Base-by-base conservation (phyloP, 805 yeast genomes). In the Cyberlindnera americana region DNA sequence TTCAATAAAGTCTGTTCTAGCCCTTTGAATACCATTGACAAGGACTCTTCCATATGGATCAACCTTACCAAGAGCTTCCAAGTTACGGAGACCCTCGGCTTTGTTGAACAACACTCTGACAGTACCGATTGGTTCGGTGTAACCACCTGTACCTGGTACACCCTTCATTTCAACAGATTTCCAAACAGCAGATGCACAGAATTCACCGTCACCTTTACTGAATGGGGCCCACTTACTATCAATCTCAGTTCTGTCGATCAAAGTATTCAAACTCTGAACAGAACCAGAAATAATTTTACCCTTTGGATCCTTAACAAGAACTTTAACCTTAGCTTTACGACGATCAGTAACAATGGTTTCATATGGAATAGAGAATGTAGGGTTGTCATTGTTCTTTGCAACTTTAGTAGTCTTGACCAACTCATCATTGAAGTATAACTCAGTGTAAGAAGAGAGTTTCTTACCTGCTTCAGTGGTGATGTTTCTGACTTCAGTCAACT, bases 61-160 rank as follows among this genome's bases (percentile, higher is more conserved):
- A 57, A 89, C 78, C 53, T 80, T 86, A 44, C 98, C 98, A 44
- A 93, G 72, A 40, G 77, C 83, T 61, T 91, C 97, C 63, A 90
- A 72, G 62, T 93, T 91, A 44, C 83, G 75, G 55, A 93, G 73
- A 45, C 78, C 83, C 41, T 72, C 75, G 30, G 95, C 97, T 45
- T 73, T 74, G 49, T 75, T 76, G 44, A 93, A 62, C 43, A 74
- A 69, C 21, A 93, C 70, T 56, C 97, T 79, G 6, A 90, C 73
- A 24, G 84, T 91, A 59, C 99, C 99, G 58, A 91, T 82, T 35
- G 99, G 99, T 42, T 88, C 88, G n/a, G 88, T 78, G 65, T 89
- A 91, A 37, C 91, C 93, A 50, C 81, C 78, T 17, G 85, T 65
- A 45, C 88, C 86, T 28, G 78, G 63, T 14, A 83, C 83, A 37